Evolutionary conservation across 176 grass and related monocot species (phyloP).

Genomic region (Aegilops sharonensis): DNA sequence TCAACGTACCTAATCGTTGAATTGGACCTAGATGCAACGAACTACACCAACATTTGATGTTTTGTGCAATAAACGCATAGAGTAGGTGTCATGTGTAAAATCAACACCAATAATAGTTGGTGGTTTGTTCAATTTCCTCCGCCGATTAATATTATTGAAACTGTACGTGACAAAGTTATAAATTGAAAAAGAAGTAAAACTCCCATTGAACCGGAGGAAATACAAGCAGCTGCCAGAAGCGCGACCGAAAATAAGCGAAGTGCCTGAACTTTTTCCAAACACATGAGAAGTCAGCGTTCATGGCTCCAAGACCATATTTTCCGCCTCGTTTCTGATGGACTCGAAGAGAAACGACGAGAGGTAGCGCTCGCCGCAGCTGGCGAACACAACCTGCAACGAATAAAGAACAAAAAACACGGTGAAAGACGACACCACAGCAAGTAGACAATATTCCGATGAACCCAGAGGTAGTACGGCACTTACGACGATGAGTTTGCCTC

Average conservation of each 20-base stretch:
- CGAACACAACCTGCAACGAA: slow-evolving; percentile 29
- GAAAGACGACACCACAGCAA: not conserved
- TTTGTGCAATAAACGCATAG: too few species aligned
- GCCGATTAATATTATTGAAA: too few species aligned
- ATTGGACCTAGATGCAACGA: too few species aligned
- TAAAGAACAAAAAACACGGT: not conserved
- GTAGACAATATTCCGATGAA: not conserved
- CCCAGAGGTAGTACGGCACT: slow-evolving; percentile 13
- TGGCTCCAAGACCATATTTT: slow-evolving; percentile 36
- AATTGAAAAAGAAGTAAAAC: not conserved
- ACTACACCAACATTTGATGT: too few species aligned
- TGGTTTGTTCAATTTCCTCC: too few species aligned
- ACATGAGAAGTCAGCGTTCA: not conserved
- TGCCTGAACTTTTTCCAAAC: not conserved
- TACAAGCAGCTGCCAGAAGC: not conserved
- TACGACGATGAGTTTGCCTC: slow-evolving; percentile 72
- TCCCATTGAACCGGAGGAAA: not conserved
- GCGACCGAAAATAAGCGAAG: not conserved
- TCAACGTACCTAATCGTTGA: too few species aligned
- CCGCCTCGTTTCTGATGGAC: slow-evolving; percentile 33
- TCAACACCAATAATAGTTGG: too few species aligned
- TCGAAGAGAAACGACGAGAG: slow-evolving; percentile 44
- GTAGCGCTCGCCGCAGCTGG: slow-evolving; percentile 46
- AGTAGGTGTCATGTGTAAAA: too few species aligned
- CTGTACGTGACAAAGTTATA: not conserved